These are phyloP conservation scores for Haberlea rhodopensis DNA, from an alignment of 257 asterid genomes.

Conservation along the genomic window DNA sequence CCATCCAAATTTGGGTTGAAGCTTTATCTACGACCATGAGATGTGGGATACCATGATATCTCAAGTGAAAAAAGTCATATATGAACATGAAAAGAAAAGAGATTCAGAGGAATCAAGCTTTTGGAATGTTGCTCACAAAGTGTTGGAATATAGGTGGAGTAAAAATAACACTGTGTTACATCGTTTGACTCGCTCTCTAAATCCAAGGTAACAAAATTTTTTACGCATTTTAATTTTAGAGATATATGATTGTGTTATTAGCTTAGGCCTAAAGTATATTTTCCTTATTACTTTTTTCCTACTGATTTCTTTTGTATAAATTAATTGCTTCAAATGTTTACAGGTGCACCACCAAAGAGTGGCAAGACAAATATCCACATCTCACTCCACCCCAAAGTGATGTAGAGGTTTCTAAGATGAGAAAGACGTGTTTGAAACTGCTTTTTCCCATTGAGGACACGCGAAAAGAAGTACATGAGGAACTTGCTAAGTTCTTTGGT, in stretches of 20 bases:
- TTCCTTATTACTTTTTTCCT: too few relatives aligned
- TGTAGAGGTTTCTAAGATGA: neutral
- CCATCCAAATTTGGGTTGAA: too few relatives aligned
- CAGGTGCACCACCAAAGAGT: constrained; percentile 6
- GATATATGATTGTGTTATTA: too few relatives aligned
- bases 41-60: constrained; percentile 4
- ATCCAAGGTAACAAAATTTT: neutral
- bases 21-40: too few relatives aligned
- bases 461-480: constrained; percentile 1
- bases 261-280: too few relatives aligned
- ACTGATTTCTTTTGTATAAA: neutral
- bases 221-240: too few relatives aligned
- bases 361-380: neutral
- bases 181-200: neutral
- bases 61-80: neutral
- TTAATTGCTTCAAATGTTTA: neutral
- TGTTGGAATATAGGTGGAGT: constrained; percentile 8
- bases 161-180: neutral
- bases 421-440: neutral
- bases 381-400: constrained; percentile 4
- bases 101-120: neutral
- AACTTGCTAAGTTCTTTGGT: neutral
- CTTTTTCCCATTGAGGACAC: neutral
- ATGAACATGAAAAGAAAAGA: neutral
- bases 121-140: neutral